A percentile compares a stretch with the other conserved stretches of the same genome.
Evolutionary conservation across 2,329 filamentous ascomycete genomes (phyloP).

Genomic region (Cordyceps pruinosa): DNA sequence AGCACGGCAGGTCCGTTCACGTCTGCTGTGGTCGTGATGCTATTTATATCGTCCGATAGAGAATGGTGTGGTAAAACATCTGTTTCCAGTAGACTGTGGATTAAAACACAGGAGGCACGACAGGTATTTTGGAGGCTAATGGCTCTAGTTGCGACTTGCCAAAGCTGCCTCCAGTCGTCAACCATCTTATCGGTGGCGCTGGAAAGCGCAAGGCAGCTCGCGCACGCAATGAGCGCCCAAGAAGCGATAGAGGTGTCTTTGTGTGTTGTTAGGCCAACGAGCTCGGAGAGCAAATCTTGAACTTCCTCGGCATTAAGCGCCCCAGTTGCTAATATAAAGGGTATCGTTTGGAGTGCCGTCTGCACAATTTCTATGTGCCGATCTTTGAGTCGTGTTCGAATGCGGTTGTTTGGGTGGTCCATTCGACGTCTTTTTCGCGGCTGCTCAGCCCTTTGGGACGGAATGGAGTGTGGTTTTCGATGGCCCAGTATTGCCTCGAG

Average conservation of each 20-base stretch:
- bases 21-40: slow-evolving; percentile 69
- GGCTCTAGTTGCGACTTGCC: slow-evolving; percentile 66
- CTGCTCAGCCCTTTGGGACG: slow-evolving; percentile 30
- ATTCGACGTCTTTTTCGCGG: slow-evolving; percentile 47
- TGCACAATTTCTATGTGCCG: slow-evolving; percentile 37
- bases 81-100: slow-evolving; percentile 60
- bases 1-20: slow-evolving; percentile 72
- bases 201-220: slow-evolving; percentile 38
- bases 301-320: slow-evolving; percentile 45
- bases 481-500: slow-evolving; percentile 44
- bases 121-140: slow-evolving; percentile 65
- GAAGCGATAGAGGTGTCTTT: slow-evolving; percentile 61
- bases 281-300: slow-evolving; percentile 46
- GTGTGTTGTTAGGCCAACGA: slow-evolving; percentile 56
- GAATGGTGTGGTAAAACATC: slow-evolving; percentile 61
- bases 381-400: slow-evolving; percentile 43
- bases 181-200: slow-evolving; percentile 27
- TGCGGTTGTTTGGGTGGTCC: slow-evolving; percentile 35
- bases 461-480: slow-evolving; percentile 14
- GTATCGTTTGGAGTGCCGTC: slow-evolving; percentile 50
- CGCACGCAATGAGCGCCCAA: slow-evolving; percentile 80
- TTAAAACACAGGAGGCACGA: slow-evolving; percentile 67
- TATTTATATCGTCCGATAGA: slow-evolving; percentile 62
- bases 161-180: slow-evolving; percentile 61
- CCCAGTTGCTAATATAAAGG: slow-evolving; percentile 46